Conservation (phyloP, 176 grass and related monocot genomes). For the Alloteropsis semialata region DNA sequence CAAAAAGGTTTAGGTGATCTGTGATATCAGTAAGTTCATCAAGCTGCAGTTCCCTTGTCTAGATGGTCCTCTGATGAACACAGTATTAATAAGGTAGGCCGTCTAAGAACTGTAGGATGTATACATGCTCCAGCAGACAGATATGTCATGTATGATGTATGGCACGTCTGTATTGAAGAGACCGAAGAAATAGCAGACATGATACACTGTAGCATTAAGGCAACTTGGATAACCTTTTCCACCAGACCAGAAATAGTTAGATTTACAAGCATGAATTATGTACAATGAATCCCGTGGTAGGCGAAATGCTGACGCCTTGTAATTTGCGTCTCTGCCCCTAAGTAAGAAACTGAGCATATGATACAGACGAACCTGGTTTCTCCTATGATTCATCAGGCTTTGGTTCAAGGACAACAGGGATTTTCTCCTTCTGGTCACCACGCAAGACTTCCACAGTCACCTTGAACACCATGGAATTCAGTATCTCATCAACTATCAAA, state of each 20-base stretch:
- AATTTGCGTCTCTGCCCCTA: conserved; percentile 19
- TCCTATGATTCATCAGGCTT: conserved; percentile 84
- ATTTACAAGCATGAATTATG: conserved; percentile 47
- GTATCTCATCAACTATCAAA: neutral
- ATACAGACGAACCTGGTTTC: neutral
- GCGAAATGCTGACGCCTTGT: conserved; percentile 5
- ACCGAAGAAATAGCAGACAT: neutral
- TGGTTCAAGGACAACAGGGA: conserved; percentile 86
- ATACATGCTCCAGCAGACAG: neutral
- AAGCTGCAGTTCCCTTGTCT: neutral
- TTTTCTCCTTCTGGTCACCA: conserved; percentile 93
- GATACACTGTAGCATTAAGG: neutral
- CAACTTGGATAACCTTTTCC: neutral
- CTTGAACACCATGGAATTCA: conserved; percentile 25
- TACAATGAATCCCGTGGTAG: conserved; percentile 26
- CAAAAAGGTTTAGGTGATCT: conserved; percentile 22
- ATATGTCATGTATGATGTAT: neutral
- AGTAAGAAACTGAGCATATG: conserved; percentile 11
- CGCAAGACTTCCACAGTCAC: conserved; percentile 91
- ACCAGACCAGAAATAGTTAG: neutral
- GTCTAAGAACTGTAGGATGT: conserved; percentile 10
- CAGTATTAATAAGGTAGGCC: conserved; percentile 28
- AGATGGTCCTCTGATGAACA: conserved; percentile 4
- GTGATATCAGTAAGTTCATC: conserved; percentile 19
- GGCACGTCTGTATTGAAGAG: neutral